These are phyloP conservation scores for Capniomyces stellatus DNA, from an alignment of 371 early-diverging fungal species.

Conservation along the genomic window DNA sequence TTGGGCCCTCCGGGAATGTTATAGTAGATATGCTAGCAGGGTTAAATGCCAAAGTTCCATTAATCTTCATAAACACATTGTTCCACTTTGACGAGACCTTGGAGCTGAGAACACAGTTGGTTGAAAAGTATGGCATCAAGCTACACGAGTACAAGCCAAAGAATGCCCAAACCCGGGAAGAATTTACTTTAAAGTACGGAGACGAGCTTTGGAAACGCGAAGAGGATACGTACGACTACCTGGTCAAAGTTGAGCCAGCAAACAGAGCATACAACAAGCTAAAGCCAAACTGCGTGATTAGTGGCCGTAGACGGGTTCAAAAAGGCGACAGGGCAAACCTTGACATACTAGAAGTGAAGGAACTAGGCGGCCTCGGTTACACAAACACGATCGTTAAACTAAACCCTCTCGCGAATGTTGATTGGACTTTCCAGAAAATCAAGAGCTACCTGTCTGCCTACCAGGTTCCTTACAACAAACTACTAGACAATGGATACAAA, in stretches of 20 bases:
- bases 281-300: conserved; percentile 56
- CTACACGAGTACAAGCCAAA: conserved; percentile 59
- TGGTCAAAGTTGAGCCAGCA: conserved; percentile 85
- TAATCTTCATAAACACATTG: conserved; percentile 82
- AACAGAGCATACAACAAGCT: conserved; percentile 67
- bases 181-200: conserved; percentile 56
- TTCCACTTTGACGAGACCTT: conserved; percentile 84
- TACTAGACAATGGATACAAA: conserved; percentile 78
- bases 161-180: conserved; percentile 32
- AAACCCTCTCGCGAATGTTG: conserved; percentile 24
- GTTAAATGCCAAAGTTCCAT: conserved; percentile 31
- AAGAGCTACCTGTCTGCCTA: conserved; percentile 68
- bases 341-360: conserved; percentile 64
- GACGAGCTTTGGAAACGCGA: conserved; percentile 62
- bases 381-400: not conserved
- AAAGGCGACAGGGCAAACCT: conserved; percentile 61
- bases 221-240: conserved; percentile 66
- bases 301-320: conserved; percentile 80
- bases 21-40: conserved; percentile 17
- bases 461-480: conserved; percentile 73
- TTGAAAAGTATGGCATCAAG: conserved; percentile 44
- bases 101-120: conserved; percentile 44
- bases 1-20: conserved; percentile 62
- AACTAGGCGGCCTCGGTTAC: conserved; percentile 1
- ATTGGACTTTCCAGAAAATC: conserved; percentile 75